Conservation (phyloP, 129 eudicot genomes). For the Logfia minima region DNA sequence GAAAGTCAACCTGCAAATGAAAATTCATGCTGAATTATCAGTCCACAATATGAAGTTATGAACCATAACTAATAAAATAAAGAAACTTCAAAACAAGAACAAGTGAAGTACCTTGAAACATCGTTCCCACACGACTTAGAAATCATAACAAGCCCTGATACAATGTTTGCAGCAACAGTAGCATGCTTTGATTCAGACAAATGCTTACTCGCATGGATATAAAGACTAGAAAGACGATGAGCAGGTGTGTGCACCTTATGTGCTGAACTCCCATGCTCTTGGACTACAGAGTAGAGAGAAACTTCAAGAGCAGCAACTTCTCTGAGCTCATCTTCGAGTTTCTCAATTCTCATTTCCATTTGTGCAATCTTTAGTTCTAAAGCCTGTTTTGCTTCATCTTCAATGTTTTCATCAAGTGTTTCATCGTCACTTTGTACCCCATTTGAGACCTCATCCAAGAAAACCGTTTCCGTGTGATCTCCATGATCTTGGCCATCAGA, state of each 20-base stretch:
- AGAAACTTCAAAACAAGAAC: background rate
- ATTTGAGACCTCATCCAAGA: constrained; percentile 48
- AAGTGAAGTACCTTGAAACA: constrained; percentile 59
- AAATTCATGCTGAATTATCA: constrained; percentile 14
- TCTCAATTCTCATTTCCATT: constrained; percentile 70
- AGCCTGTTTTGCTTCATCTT: constrained; percentile 43
- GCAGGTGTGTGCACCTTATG: constrained; percentile 85
- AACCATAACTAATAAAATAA: no score
- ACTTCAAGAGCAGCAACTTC: constrained; percentile 93
- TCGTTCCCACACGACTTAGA: constrained; percentile 80
- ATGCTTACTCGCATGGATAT: constrained; percentile 62
- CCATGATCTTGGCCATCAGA: constrained; percentile 45
- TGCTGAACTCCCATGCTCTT: constrained; percentile 76
- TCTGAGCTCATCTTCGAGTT: constrained; percentile 83
- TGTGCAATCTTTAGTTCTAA: constrained; percentile 48
- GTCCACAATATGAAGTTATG: background rate
- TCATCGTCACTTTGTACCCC: constrained; percentile 53
- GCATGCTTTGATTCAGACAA: constrained; percentile 59
- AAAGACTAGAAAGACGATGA: constrained; percentile 77
- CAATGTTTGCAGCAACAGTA: constrained; percentile 56
- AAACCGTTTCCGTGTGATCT: constrained; percentile 44
- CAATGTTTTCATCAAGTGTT: constrained; percentile 38
- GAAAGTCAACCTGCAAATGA: constrained; percentile 64
- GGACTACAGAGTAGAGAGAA: constrained; percentile 72
- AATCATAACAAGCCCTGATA: constrained; percentile 79